A percentile compares a stretch with the other conserved stretches of the same genome.
Evolutionary conservation across 257 asterid species (phyloP).

Genomic region (Ocimum tenuiflorum): DNA sequence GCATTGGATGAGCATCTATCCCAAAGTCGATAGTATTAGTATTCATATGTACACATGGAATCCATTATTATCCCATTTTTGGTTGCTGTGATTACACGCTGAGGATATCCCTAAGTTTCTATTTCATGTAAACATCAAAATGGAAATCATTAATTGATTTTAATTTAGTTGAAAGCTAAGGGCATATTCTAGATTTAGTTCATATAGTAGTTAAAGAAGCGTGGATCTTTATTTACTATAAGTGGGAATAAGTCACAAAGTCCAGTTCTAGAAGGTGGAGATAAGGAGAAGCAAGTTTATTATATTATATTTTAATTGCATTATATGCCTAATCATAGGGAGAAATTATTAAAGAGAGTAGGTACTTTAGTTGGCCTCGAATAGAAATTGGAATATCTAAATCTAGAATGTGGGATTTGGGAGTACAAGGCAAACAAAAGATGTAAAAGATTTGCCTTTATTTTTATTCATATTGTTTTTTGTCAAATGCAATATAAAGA

Average conservation of each 20-base stretch:
- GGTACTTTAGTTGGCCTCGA: conserved; percentile 10
- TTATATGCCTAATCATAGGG: neutral
- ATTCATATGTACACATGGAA: too few relatives aligned
- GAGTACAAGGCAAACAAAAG: neutral
- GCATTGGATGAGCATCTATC: neutral
- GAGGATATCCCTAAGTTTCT: too few relatives aligned
- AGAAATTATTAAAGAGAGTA: neutral
- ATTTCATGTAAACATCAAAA: too few relatives aligned
- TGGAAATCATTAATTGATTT: neutral
- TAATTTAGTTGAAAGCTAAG: neutral
- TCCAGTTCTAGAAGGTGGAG: conserved; percentile 5
- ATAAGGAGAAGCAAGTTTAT: neutral
- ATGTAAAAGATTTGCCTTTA: neutral
- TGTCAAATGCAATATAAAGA: neutral
- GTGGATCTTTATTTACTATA: conserved; percentile 14
- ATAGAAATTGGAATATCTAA: conserved; percentile 15
- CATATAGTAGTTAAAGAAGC: neutral
- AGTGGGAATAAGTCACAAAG: conserved; percentile 14
- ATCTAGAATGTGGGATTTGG: conserved; percentile 18
- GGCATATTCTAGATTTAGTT: neutral
- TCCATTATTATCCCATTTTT: neutral
- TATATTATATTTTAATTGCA: neutral
- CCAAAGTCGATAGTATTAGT: too few relatives aligned
- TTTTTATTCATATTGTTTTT: neutral
- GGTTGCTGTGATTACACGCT: neutral